Percentiles rank a stretch among this genome's conserved stretches.
phyloP scores from a whole-genome alignment of 108 stramenopile species.

The Skeletonema potamos region DNA sequence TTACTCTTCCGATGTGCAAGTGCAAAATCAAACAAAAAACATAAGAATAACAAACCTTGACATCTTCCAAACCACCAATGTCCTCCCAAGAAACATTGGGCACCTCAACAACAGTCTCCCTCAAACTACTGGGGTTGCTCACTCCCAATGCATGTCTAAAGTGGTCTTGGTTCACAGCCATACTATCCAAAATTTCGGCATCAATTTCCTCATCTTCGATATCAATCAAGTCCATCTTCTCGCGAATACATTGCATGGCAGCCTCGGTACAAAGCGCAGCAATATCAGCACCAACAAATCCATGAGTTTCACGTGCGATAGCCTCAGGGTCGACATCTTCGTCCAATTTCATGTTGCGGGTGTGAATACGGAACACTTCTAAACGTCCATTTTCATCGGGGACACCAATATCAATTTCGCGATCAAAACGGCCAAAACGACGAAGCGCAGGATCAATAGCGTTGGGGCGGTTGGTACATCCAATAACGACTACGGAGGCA shows the following conservation, averaged over 20 bases:
- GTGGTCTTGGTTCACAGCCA: conserved; percentile 99
- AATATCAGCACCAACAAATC: conserved; percentile 97
- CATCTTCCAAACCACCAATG: conserved; percentile 98
- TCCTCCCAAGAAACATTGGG: conserved; percentile 99
- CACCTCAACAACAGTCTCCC: conserved; percentile 99
- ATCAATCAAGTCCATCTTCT: conserved; percentile 99
- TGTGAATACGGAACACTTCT: conserved; percentile 91
- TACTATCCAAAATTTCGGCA: conserved; percentile 98
- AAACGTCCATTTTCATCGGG: conserved; percentile 94
- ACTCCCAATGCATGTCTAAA: conserved; percentile 95
- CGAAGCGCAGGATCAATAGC: conserved; percentile 90
- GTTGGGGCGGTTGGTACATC: conserved; percentile 93
- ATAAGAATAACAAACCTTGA: conserved; percentile 98
- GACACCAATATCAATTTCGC: conserved; percentile 90
- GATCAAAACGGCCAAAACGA: conserved; percentile 92
- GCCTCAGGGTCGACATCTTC: conserved; percentile 78
- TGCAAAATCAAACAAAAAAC: conserved; percentile 93
- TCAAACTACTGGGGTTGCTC: conserved; percentile 97
- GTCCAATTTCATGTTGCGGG: conserved; percentile 89
- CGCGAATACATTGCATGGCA: conserved; percentile 99
- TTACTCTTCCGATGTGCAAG: not conserved
- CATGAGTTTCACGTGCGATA: conserved; percentile 86
- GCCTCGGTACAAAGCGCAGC: conserved; percentile 98
- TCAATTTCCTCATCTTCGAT: conserved; percentile 99
- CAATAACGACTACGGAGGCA: conserved; percentile 93